These are phyloP conservation scores for Dothidotthia symphoricarpi DNA, from an alignment of 2,329 filamentous ascomycete genomes.

Conservation along the genomic window DNA sequence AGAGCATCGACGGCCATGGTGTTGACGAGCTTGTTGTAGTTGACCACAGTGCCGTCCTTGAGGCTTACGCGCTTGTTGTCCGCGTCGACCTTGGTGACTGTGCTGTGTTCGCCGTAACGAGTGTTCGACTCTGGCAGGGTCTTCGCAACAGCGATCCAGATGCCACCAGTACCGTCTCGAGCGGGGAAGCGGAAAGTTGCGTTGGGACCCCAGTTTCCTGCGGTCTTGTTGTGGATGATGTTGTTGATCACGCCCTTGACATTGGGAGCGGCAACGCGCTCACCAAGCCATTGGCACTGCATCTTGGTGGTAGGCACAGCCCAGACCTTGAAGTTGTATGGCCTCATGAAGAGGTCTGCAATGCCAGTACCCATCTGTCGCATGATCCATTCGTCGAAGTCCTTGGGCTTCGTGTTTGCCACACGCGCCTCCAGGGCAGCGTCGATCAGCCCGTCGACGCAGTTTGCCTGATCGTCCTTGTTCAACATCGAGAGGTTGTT, in stretches of 20 bases:
- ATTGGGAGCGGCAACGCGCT: slow-evolving; percentile 95
- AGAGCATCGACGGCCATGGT: slow-evolving; percentile 95
- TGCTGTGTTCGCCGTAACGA: slow-evolving; percentile 79
- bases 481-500: slow-evolving; percentile 99
- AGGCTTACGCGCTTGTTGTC: slow-evolving; percentile 79
- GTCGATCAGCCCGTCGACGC: slow-evolving; percentile 94
- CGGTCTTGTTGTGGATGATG: slow-evolving; percentile 92
- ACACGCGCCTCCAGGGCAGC: slow-evolving; percentile 84
- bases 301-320: slow-evolving; percentile 98
- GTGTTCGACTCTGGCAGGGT: slow-evolving; percentile 91
- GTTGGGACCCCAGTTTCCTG: slow-evolving; percentile 97
- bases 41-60: slow-evolving; percentile 80
- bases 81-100: slow-evolving; percentile 83
- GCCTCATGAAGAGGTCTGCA: slow-evolving; percentile 95
- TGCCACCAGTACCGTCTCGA: slow-evolving; percentile 91
- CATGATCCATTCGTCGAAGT: slow-evolving; percentile 98
- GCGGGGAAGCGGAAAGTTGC: slow-evolving; percentile 98
- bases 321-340: slow-evolving; percentile 99
- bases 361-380: slow-evolving; percentile 86
- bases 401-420: slow-evolving; percentile 84
- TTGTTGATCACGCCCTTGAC: slow-evolving; percentile 92
- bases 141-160: slow-evolving; percentile 96
- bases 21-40: slow-evolving; percentile 88
- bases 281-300: slow-evolving; percentile 98
- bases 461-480: slow-evolving; percentile 94